Base-by-base conservation (phyloP, 2,329 filamentous ascomycete genomes). In the Pseudocercospora macadamiae region DNA sequence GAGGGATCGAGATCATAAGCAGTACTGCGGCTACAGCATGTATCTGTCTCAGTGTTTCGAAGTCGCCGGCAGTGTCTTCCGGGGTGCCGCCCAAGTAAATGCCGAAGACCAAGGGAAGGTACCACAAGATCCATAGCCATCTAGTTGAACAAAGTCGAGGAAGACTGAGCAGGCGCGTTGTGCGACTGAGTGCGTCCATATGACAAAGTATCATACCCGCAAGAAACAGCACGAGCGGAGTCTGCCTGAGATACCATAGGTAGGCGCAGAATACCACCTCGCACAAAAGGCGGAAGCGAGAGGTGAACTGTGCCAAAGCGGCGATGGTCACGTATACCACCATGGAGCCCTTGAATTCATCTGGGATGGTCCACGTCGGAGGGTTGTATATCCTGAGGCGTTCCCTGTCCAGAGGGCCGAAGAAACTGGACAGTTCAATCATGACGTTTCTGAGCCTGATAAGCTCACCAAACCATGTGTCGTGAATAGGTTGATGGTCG, bases 241-340 rank as follows among this genome's bases (percentile, higher is more conserved):
- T 37, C 6, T 16, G 34, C 34, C 18, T 37, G 34, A 37, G 34
- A 37, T 37, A 37, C 34, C 34, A 37, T 67, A 88, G 89, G 73
- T 90, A 90, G 62, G 78, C 76, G 16, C 85, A 79, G 10, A 90
- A 75, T 1, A 69, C 79, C 1, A 77, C 47, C 65, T 85, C 74
- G 67, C 82, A 82, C 70, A 76, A 76, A 0, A 89, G 76, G 9
- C 87, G 81, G 2, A 82, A 80, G 55, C 79, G 82, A 19, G 74
- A 76, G 0, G 81, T 81, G 57, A 80, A 82, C 53, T 82, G 77
- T 0, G 85, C 82, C 7, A 89, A 77, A 0, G 86, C 83, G 18
- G 85, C 68, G 3, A 84, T 71, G 0, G 81, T 71, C 23, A 56
- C 23, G 26, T 60, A 60, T n/a, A 63, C 19, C 6, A 63, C 54